Evolutionary conservation across 495 filamentous ascomycete species (phyloP), one percentile per base, ranked within the genome.

Genomic region (Friedmanniomyces simplex): DNA sequence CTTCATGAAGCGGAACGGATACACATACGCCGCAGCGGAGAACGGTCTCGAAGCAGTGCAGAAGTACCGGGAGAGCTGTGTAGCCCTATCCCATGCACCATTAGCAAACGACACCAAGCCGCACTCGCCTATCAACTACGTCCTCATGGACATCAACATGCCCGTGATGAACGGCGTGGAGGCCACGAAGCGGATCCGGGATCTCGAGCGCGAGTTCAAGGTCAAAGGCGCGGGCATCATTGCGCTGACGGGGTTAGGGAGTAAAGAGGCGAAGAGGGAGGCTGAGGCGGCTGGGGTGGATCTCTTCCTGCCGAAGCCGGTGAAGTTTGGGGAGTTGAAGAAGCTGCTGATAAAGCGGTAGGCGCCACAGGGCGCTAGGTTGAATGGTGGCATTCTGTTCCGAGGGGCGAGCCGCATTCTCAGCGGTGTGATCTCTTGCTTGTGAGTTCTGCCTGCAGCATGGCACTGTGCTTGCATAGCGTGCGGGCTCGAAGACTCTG

Each of bases 11-110:
- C 42, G 46, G n/a, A 13, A 13, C 16, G n/a, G 20, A 1, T 50
- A 48, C 45, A 13, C 12, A 2, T 54, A 48, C 57, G 12, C 18
- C 21, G 20, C 16, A 34, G 67, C 67, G 10, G 48, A 51, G 28
- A 66, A 69, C 52, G 67, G 67, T 3, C 58, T 60, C 0, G 62
- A 67, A 54, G 67, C 67, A 0, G 26, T 69, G 10, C 26, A 52
- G 16, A 52, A 21, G 8, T 67, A 64, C 49, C 57, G 42, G 5
- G 57, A 47, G n/a, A 14, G 7, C 13, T 30, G 20, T 12, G 25
- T 13, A 5, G 14, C 49, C 20, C 26, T 14, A 4, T 7, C 11
- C 12, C 34, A 25, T 10, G 10, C 28, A n/a, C 18, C 21, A n/a
- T 24, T n/a, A n/a, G n/a, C 37, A 11, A 13, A 22, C 16, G 20